A percentile compares a stretch with the other conserved stretches of the same genome.
Conservation (phyloP, 371 early-diverging fungal genomes). For the Conidiobolus incongruus region DNA sequence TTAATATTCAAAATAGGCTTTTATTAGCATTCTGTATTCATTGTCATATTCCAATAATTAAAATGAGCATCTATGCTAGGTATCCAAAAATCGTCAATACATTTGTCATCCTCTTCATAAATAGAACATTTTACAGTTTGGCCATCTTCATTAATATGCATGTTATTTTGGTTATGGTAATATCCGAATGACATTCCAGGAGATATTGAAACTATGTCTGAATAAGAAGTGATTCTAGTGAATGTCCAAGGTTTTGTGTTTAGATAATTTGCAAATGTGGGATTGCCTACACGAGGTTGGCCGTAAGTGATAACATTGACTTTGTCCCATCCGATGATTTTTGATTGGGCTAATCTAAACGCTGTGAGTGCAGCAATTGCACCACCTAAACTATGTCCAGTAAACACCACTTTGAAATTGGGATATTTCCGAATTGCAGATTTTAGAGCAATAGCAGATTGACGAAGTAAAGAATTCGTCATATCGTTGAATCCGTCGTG, state of each 20-base stretch:
- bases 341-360: not conserved
- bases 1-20: no score
- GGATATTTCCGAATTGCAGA: not conserved
- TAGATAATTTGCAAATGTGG: not conserved
- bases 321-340: not conserved
- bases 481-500: conserved; percentile 2
- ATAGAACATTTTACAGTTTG: no score
- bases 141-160: no score
- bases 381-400: conserved; percentile 3
- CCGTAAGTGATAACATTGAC: conserved; percentile 2
- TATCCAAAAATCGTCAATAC: no score
- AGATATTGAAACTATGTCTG: no score
- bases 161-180: no score
- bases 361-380: conserved; percentile 1
- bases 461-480: not conserved
- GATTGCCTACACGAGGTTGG: conserved; percentile 3
- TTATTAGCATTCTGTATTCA: no score
- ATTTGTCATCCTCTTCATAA: no score
- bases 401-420: not conserved
- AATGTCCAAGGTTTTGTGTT: not conserved
- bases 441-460: not conserved
- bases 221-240: not conserved
- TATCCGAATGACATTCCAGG: no score
- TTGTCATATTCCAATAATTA: no score
- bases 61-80: no score